Percentiles rank a stretch among this genome's conserved stretches.
Evolutionary conservation across 2,329 filamentous ascomycete genomes (phyloP).

Genomic region (Aurifilum marmelostoma): DNA sequence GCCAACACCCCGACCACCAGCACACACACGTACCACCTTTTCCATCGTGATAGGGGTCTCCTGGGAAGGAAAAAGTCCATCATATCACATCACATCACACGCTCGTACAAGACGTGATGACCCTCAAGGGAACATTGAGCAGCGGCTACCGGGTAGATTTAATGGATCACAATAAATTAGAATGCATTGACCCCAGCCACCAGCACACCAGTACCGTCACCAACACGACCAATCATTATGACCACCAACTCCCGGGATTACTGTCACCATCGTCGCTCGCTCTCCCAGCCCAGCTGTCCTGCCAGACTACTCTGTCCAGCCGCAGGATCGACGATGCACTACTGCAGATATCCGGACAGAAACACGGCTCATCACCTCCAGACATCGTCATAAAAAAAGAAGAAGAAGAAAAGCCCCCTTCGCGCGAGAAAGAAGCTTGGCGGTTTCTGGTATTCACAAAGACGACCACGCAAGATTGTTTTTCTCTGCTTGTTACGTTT

Average conservation of each 20-base stretch:
- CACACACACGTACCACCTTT: neutral
- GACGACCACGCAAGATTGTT: neutral
- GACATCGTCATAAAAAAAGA: slow-evolving; percentile 1
- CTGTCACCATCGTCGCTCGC: neutral
- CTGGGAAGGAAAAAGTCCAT: no score
- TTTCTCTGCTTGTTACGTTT: neutral
- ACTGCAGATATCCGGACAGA: neutral
- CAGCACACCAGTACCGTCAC: neutral
- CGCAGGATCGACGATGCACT: neutral
- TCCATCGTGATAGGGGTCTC: neutral
- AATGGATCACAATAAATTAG: neutral
- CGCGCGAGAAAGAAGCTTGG: neutral
- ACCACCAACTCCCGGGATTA: neutral
- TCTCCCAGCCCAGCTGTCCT: neutral
- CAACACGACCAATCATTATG: neutral
- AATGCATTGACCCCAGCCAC: no score
- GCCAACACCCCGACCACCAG: no score
- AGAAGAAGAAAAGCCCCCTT: neutral
- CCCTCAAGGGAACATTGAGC: neutral
- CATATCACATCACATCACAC: neutral
- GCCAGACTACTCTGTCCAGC: neutral
- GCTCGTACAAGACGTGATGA: neutral
- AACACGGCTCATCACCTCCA: slow-evolving; percentile 5
- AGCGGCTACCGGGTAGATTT: neutral
- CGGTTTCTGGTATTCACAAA: no score